Evolutionary conservation across 2,329 filamentous ascomycete genomes (phyloP), one percentile per base, ranked within the genome.

Genomic region (Trichoderma afroharzianum): DNA sequence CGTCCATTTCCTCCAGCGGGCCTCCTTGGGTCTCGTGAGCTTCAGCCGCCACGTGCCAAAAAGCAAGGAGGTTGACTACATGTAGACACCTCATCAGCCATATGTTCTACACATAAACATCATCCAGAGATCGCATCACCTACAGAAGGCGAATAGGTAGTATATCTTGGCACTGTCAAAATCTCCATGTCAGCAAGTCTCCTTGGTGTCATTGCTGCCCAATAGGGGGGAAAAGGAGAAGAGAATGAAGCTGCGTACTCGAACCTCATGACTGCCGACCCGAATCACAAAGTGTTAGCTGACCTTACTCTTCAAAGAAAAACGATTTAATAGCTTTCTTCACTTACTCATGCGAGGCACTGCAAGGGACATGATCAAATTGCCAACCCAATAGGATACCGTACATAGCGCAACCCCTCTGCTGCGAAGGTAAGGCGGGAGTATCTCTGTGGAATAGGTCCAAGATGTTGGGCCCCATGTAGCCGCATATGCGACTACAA

Each of bases 11-110:
- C 80, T 93, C 91, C 0, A 93, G 85, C 4, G 82, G 84, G 79
- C 86, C 86, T 78, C 90, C 88, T 83, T 92, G 92, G 3, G 91
- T 93, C 83, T 93, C 90, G 0, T 90, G 90, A 91, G 93, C 93
- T 81, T 92, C 93, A 62, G 92, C 78, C 55, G 92, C 88, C 77
- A 92, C 89, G 78, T 94, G 91, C 66, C 94, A 78, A 53, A 90
- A 89, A 76, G 92, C 92, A 6, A 85, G 84, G 1, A 83, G 94
- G 75, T 77, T 58, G 7, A 53, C 62, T 36, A n/a, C n/a, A n/a
- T n/a, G n/a, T n/a, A 39, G 4, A 43, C 39, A 43, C 39, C 7
- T 2, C 32, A 43, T 43, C 15, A 43, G 39, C 39, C 39, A 43
- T n/a, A 43, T 43, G 39, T 9, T 43, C n/a, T 43, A 43, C 39